These are phyloP conservation scores for Fraxinus anomala DNA, from an alignment of 257 asterid species.

Conservation along the genomic window DNA sequence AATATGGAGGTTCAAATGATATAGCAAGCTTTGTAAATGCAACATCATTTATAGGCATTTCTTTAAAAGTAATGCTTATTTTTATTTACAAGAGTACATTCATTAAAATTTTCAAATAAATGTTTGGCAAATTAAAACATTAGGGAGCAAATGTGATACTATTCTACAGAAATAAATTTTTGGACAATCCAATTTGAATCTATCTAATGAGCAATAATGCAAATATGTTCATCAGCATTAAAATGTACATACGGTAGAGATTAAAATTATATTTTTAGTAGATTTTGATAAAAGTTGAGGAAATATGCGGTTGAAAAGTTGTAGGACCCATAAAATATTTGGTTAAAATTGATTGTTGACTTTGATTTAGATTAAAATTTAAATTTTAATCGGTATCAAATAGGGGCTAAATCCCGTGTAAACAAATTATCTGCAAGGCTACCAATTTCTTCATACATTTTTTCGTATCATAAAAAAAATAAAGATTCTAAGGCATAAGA, in stretches of 20 bases:
- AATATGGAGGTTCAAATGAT: background rate
- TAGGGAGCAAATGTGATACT: background rate
- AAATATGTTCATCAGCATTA: background rate
- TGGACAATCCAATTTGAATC: background rate
- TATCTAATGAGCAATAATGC: background rate
- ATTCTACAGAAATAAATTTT: background rate
- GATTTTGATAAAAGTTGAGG: no score
- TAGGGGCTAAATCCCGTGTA: background rate
- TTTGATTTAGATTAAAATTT: no score
- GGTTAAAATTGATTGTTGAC: no score
- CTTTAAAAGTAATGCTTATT: background rate
- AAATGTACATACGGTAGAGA: background rate
- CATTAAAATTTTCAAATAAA: background rate
- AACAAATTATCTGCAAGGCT: background rate
- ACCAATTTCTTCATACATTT: background rate
- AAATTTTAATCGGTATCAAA: no score
- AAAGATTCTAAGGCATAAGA: no score
- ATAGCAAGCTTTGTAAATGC: background rate
- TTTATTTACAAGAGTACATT: background rate
- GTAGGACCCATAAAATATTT: no score
- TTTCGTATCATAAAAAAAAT: no score
- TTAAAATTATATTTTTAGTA: no score
- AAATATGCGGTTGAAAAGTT: no score
- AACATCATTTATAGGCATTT: background rate
- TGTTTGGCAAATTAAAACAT: background rate